Conservation (phyloP, 2,329 filamentous ascomycete genomes). For the Fusarium papillatum region DNA sequence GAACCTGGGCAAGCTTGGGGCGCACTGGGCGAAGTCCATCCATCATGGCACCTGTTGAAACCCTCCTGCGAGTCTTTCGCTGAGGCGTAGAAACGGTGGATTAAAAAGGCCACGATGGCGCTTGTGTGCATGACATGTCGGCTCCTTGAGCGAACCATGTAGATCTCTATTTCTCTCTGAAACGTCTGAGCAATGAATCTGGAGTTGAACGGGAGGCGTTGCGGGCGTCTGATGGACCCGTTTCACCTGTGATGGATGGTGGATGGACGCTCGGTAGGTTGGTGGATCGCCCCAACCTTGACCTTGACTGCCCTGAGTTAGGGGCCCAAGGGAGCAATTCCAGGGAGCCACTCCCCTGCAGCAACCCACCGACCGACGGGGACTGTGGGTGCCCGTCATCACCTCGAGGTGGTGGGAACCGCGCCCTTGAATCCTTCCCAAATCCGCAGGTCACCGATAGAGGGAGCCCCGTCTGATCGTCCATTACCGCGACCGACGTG, state of each 20-base stretch:
- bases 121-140: background rate
- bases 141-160: background rate
- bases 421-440: slow-evolving; percentile 22
- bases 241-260: slow-evolving; percentile 28
- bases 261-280: slow-evolving; percentile 14
- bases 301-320: slow-evolving; percentile 3
- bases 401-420: background rate
- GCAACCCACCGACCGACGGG: slow-evolving; percentile 2
- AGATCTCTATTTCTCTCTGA: slow-evolving; percentile 26
- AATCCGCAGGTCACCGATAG: slow-evolving; percentile 22
- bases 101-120: background rate
- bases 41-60: background rate
- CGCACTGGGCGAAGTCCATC: background rate
- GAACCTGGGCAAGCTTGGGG: slow-evolving; percentile 5
- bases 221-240: slow-evolving; percentile 19
- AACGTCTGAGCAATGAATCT: slow-evolving; percentile 10
- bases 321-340: slow-evolving; percentile 14
- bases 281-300: background rate
- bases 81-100: background rate
- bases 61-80: background rate
- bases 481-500: slow-evolving; percentile 32
- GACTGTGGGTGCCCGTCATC: slow-evolving; percentile 8
- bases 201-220: slow-evolving; percentile 23
- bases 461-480: slow-evolving; percentile 29
- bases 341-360: slow-evolving; percentile 27